These are phyloP conservation scores for Avena insularis DNA, from an alignment of 176 grass and related monocot species.

Conservation along the genomic window DNA sequence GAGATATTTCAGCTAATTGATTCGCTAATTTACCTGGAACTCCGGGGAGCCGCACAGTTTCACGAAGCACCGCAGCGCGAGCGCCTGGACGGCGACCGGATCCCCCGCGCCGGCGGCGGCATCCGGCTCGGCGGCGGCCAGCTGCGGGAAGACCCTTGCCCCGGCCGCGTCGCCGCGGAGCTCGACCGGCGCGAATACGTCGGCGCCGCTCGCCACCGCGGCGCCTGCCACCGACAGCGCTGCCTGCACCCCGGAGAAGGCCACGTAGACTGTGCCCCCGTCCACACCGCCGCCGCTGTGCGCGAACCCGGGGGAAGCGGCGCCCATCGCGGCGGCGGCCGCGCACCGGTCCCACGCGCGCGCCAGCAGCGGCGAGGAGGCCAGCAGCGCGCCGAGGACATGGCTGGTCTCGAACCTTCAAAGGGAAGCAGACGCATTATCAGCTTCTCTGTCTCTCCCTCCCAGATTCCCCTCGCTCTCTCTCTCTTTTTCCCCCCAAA, in stretches of 20 bases:
- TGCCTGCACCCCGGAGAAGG: constrained; percentile 65
- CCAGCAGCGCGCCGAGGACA: constrained; percentile 81
- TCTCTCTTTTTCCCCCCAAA: neutral
- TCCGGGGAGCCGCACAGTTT: constrained; percentile 56
- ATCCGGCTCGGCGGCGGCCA: constrained; percentile 59
- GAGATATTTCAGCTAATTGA: constrained; percentile 42
- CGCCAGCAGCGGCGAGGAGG: constrained; percentile 76
- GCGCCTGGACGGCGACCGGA: constrained; percentile 71
- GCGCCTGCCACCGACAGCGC: constrained; percentile 35
- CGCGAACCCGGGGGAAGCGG: constrained; percentile 37
- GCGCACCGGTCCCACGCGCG: constrained; percentile 76
- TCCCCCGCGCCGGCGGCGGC: constrained; percentile 37
- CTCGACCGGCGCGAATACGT: constrained; percentile 48
- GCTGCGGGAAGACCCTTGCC: constrained; percentile 60
- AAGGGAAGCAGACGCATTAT: constrained; percentile 35
- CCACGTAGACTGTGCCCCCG: constrained; percentile 61
- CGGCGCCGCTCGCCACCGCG: constrained; percentile 33
- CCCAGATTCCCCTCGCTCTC: neutral
- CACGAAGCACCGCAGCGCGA: constrained; percentile 65
- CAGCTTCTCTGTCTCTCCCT: neutral
- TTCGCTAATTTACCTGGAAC: constrained; percentile 87
- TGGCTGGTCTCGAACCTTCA: constrained; percentile 96
- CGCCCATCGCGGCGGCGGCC: constrained; percentile 41
- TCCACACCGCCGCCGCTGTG: constrained; percentile 17
- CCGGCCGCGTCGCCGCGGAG: constrained; percentile 34